Conservation (phyloP, 805 yeast species). For the Myxozyma neotropica region DNA sequence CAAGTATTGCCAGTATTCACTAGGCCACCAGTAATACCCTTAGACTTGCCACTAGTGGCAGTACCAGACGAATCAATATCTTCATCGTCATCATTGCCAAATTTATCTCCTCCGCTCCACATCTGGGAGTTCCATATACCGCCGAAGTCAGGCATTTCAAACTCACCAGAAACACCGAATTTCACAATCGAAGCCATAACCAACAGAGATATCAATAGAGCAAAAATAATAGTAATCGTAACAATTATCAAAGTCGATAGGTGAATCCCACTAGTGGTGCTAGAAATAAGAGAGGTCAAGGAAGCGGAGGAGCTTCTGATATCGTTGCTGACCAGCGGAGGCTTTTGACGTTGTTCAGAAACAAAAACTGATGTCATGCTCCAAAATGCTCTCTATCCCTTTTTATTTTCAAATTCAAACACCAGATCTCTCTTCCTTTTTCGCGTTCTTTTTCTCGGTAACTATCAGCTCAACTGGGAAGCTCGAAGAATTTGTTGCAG, state of each 20-base stretch:
- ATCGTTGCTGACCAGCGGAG: background rate
- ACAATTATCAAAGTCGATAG: background rate
- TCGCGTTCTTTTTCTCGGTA: background rate
- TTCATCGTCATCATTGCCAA: slow-evolving; percentile 14
- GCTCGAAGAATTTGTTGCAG: too few species aligned
- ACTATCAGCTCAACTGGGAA: too few species aligned
- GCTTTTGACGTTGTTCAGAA: background rate
- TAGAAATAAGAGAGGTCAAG: background rate
- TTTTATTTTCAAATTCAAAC: background rate
- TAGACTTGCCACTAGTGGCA: background rate
- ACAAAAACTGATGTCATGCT: background rate
- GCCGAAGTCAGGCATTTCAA: slow-evolving; percentile 16
- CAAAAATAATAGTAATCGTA: background rate
- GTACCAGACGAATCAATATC: slow-evolving; percentile 4
- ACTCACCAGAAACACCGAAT: background rate
- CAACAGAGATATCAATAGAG: background rate
- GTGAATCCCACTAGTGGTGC: background rate
- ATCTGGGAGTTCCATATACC: slow-evolving; percentile 2
- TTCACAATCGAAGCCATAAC: slow-evolving; percentile 1
- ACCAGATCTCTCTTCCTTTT: background rate
- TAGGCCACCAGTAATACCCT: slow-evolving; percentile 61
- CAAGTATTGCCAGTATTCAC: slow-evolving; percentile 92
- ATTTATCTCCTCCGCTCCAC: background rate
- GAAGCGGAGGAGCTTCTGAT: background rate
- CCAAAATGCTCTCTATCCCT: background rate